Base-by-base conservation (phyloP, 2,329 filamentous ascomycete genomes). In the Diplodia mutila region DNA sequence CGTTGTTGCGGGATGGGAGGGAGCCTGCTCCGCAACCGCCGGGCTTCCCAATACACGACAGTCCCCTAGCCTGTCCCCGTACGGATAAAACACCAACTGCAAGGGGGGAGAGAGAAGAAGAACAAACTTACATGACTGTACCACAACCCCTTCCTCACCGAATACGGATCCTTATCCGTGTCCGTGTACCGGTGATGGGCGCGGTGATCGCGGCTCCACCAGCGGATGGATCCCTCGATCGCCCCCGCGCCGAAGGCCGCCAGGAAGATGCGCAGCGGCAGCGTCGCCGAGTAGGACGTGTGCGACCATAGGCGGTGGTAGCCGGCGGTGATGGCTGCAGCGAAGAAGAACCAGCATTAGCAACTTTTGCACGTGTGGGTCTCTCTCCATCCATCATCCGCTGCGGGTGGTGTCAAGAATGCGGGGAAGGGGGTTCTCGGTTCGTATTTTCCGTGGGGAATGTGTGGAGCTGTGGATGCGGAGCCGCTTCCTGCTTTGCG, bases 101-200 rank as follows among this genome's bases (percentile, higher is more conserved):
- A n/a, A n/a, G n/a, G n/a, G 14, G 6, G 25, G 29, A 4, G 4
- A n/a, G 3, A 54, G 21, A 14, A 14, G 34, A 59, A 46, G 9
- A 2, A 21, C 21, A 25, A n/a, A 27, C 57, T 34, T 54, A 67
- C 66, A 11, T 69, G 67, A 25, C 51, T 66, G 32, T 67, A 69
- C 64, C 63, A 81, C 61, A 95, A 86, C 73, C 92, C 92, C 85
- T 96, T 96, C 82, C 91, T 90, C 73, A 96, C 92, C 27, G 91
- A 94, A 85, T 96, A 96, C 61, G 92, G 93, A 73, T 96, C 92
- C 85, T 95, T 95, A 46, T 94, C 91, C 75, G 92, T 96, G 78
- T 96, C 93, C 83, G 93, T 96, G 80, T 95, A 96, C 75, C 93
- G 88, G 85, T 96, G 92, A 80, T 96, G 92, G 75, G 92, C 91